Evolutionary conservation across 108 stramenopile genomes (phyloP).

Genomic region (Discostella pseudostelligera): DNA sequence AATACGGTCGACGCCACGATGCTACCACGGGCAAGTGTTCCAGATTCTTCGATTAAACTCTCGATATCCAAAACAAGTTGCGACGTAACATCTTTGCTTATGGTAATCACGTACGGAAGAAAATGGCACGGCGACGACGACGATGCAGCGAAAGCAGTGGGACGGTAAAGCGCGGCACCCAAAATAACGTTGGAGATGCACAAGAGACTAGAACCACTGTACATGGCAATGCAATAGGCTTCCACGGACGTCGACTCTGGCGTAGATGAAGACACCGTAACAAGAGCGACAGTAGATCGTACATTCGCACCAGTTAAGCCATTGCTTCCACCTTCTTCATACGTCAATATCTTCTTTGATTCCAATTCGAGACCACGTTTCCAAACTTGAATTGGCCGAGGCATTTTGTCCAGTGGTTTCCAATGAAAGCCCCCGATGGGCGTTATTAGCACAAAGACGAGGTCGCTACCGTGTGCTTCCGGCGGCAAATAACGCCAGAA

Average conservation of each 20-base stretch:
- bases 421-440: conserved; percentile 89
- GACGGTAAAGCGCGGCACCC: conserved; percentile 74
- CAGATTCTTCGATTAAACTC: conserved; percentile 24
- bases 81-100: conserved; percentile 33
- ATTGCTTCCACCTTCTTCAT: conserved; percentile 89
- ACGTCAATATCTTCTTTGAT: conserved; percentile 83
- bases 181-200: conserved; percentile 68
- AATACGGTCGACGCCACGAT: conserved; percentile 55
- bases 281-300: conserved; percentile 73
- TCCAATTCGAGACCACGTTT: conserved; percentile 76
- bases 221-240: conserved; percentile 77
- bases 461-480: conserved; percentile 71
- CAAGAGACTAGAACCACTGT: conserved; percentile 61
- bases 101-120: conserved; percentile 60
- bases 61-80: conserved; percentile 46
- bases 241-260: conserved; percentile 58
- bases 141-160: conserved; percentile 20
- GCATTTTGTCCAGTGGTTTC: conserved; percentile 84
- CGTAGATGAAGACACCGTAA: conserved; percentile 59
- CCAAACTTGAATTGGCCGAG: conserved; percentile 84
- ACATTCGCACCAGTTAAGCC: conserved; percentile 64
- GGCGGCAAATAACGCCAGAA: conserved; percentile 88
- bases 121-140: conserved; percentile 51
- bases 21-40: conserved; percentile 45
- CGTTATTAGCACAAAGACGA: conserved; percentile 83